Percentiles rank a stretch among this genome's conserved stretches.
phyloP scores from a whole-genome alignment of 768 basidiomycete genomes.

The Tricholoma terreum region DNA sequence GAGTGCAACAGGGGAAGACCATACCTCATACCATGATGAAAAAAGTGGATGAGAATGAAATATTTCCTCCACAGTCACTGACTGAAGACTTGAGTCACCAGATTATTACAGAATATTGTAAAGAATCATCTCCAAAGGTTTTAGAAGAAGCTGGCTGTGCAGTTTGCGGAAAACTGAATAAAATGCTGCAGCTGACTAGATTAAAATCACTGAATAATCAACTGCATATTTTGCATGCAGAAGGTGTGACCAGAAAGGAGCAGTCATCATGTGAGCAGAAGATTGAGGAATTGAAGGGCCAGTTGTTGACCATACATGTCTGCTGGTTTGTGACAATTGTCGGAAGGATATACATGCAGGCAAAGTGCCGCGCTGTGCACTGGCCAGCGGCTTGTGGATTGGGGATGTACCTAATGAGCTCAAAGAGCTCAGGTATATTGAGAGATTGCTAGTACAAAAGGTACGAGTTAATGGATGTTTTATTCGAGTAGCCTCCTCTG shows the following conservation, averaged over 20 bases:
- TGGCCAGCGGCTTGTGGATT: slow-evolving; percentile 36
- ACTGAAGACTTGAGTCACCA: background rate
- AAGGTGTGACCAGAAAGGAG: background rate
- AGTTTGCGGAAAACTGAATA: slow-evolving; percentile 25
- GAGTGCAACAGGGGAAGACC: too few relatives aligned
- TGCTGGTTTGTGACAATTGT: slow-evolving; percentile 14
- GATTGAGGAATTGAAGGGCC: slow-evolving; percentile 1
- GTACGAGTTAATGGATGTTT: slow-evolving; percentile 28
- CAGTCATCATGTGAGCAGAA: background rate
- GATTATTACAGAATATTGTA: slow-evolving; percentile 5
- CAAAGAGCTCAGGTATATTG: slow-evolving; percentile 23
- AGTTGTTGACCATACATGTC: slow-evolving; percentile 10
- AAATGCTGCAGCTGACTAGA: too few relatives aligned
- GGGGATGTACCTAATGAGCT: slow-evolving; percentile 30
- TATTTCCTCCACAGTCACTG: background rate
- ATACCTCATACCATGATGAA: too few relatives aligned
- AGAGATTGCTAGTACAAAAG: slow-evolving; percentile 26
- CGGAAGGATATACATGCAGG: background rate
- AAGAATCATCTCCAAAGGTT: background rate
- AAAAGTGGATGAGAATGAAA: too few relatives aligned
- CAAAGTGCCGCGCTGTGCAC: slow-evolving; percentile 18
- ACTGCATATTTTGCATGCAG: background rate
- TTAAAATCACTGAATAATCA: background rate
- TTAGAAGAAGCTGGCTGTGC: slow-evolving; percentile 27
- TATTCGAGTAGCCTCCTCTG: slow-evolving; percentile 24